phyloP scores from a whole-genome alignment of 208 protist genomes.

The Naegleria gruberi region DNA sequence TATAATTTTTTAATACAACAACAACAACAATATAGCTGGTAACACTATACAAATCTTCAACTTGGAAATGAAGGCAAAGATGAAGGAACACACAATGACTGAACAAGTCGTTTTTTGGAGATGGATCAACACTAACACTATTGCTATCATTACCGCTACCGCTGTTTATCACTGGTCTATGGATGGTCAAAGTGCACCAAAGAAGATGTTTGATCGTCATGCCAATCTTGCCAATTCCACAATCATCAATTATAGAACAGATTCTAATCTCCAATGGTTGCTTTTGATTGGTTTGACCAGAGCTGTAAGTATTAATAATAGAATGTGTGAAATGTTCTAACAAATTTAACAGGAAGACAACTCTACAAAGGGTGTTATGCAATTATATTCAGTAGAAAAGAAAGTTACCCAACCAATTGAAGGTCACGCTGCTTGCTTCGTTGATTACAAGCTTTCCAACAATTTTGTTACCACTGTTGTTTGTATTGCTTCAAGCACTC shows the following conservation, averaged over 20 bases:
- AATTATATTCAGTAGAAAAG: conserved; percentile 94
- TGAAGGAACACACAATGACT: conserved; percentile 81
- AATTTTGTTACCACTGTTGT: conserved; percentile 78
- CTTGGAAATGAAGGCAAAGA: conserved; percentile 86
- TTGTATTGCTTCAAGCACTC: conserved; percentile 76
- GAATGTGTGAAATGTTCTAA: neutral
- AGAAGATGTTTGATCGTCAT: conserved; percentile 90
- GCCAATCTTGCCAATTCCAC: conserved; percentile 65
- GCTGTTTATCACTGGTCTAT: conserved; percentile 96
- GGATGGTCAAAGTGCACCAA: conserved; percentile 73
- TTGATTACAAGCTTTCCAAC: conserved; percentile 56
- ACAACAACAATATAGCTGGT: conserved; percentile 2
- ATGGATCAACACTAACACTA: conserved; percentile 84
- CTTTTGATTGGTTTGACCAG: conserved; percentile 82
- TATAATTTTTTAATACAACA: neutral
- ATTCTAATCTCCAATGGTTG: conserved; percentile 85
- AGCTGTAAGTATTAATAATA: neutral
- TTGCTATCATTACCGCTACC: conserved; percentile 88
- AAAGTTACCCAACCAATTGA: conserved; percentile 82
- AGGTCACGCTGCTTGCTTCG: conserved; percentile 89
- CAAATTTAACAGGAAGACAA: conserved; percentile 37
- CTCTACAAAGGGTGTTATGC: conserved; percentile 80
- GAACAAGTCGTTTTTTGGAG: conserved; percentile 93
- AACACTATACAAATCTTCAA: conserved; percentile 97
- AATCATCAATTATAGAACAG: conserved; percentile 94